Evolutionary conservation across 805 yeast species (phyloP).

Genomic region (Yamadazyma nakazawae): DNA sequence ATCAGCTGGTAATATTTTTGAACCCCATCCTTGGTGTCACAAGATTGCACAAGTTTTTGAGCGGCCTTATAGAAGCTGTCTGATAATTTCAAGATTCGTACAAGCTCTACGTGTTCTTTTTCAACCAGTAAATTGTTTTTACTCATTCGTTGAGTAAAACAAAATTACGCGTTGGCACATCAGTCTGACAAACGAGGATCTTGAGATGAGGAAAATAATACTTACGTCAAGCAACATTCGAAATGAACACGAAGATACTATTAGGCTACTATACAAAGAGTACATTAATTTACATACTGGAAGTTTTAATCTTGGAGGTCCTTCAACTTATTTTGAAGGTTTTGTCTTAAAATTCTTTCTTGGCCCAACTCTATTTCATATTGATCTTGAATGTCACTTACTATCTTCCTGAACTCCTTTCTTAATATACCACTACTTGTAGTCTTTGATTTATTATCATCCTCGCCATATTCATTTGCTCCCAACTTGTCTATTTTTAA

Average conservation of each 20-base stretch:
- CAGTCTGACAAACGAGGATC: background rate
- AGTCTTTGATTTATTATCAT: slow-evolving; percentile 17
- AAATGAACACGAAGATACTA: background rate
- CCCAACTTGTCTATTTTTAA: slow-evolving; percentile 48
- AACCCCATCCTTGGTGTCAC: slow-evolving; percentile 18
- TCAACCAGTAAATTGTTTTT: background rate
- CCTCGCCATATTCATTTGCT: slow-evolving; percentile 13
- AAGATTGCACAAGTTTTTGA: slow-evolving; percentile 15
- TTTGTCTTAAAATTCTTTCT: slow-evolving; percentile 51
- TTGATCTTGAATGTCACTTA: slow-evolving; percentile 56
- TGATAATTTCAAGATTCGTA: slow-evolving; percentile 9
- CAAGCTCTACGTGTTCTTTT: background rate
- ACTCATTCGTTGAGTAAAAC: background rate
- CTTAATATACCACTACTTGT: slow-evolving; percentile 53
- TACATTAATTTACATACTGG: background rate
- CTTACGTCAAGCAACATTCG: background rate
- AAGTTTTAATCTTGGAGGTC: background rate
- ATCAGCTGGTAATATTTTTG: slow-evolving; percentile 27
- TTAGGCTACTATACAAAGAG: slow-evolving; percentile 4
- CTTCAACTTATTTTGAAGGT: slow-evolving; percentile 32
- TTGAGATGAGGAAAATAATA: background rate
- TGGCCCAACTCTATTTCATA: slow-evolving; percentile 57
- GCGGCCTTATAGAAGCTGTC: slow-evolving; percentile 24
- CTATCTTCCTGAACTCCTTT: slow-evolving; percentile 64
- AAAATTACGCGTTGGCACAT: background rate